Evolutionary conservation across 768 basidiomycete species (phyloP), one percentile per base, ranked within the genome.

Genomic region (Leccinum pellstonianum): DNA sequence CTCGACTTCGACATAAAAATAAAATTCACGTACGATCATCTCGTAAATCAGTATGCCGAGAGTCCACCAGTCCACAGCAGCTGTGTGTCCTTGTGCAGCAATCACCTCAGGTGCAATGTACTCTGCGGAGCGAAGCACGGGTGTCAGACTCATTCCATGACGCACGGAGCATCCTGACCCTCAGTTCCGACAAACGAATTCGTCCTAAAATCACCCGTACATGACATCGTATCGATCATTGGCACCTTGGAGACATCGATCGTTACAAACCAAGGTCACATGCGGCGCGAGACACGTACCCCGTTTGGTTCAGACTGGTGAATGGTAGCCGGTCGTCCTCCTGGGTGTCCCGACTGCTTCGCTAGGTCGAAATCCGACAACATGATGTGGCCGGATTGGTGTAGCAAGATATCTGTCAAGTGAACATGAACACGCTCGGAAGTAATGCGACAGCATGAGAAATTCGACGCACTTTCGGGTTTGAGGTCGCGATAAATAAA

Each of bases 21-120:
- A 70, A 70, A 66, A 65, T 73, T 55, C 70, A 76, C 92, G 83
- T 82, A 94, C 92, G 76, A 95, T 94, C 93, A 97, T 97, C 79
- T 99, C 97, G 79, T 95, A 97, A 68, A 98, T 93, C 69, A 99
- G 85, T 69, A 98, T 98, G 41, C 97, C 97, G 53, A 98, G 80
- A 33, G 97, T 98, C 97, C 93, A 95, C 96, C 96, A 99, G 77
- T 99, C 97, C 54, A 99, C 97, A 14, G 96, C 95, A 62, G 94
- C 94, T 38, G 95, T 97, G 76, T 99, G 97, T 17, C 97, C 96
- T 73, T 91, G 85, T 51, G 93, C 93, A 67, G 91, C 91, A 72
- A 99, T 97, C 60, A 99, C 97, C 79, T 99, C 97, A 62, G 96
- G 96, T 46, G 96, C 95, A 72, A 99, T 98, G 81, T 99, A 99